Base-by-base conservation (phyloP, 345 rosid genomes). In the Populus ilicifolia region DNA sequence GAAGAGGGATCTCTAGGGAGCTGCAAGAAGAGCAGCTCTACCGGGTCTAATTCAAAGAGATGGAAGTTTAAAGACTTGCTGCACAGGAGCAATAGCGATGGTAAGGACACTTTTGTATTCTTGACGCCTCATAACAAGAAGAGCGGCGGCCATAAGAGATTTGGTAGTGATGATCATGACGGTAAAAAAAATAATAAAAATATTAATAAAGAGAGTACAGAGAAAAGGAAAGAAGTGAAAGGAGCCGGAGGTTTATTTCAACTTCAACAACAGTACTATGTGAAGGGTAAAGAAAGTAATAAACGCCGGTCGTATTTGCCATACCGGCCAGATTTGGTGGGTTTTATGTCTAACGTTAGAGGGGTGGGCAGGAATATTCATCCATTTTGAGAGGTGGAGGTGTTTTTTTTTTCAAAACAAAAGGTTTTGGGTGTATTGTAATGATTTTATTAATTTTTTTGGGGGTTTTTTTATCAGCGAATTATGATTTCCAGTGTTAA, bases 11-110 rank as follows among this genome's bases (percentile, higher is more conserved):
- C 86, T 30, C 77, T 7, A 25, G 79, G 81, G 6, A 81, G 74
- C 2, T 78, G 86, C 82, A 83, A 85, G 79, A 90, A 89, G 86
- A 91, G 94, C 81, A 69, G 84, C 50, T 88, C 94, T 1, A 85
- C 88, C 0, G 92, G 92, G 5, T 82, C 64, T 2, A 38, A 85
- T 6, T 88, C 95, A 0, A 91, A 88, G 87, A 88, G 93, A 62
- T 92, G 98, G 97, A 90, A 84, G 81, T 65, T 94, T 5, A 73
- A 88, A 72, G 88, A 87, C 67, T 72, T 94, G 33, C 79, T 92
- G 1, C 76, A 82, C 82, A 79, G 91, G 74, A 88, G 90, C 43
- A 84, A 80, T 30, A 88, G 90, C 41, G 90, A 90, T 56, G 30
- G 77, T 0, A 85, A 90, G 72, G 89, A 85, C 8, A 85, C 75